phyloP scores from a whole-genome alignment of 2,329 filamentous ascomycete genomes.

The Nakataea oryzae region DNA sequence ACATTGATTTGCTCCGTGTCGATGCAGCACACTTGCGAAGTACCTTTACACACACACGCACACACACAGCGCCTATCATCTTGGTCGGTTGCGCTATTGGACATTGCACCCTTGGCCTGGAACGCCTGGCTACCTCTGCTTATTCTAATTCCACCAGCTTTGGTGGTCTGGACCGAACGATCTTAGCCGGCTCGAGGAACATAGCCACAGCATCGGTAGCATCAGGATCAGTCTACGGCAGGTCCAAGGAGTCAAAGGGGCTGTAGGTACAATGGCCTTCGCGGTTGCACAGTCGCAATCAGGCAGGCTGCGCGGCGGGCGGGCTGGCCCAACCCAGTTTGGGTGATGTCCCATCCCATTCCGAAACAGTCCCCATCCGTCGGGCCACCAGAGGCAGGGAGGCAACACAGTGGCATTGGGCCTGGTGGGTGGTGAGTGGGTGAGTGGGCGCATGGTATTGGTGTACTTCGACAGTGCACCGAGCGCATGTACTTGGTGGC shows the following conservation, averaged over 20 bases:
- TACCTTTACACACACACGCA: neutral
- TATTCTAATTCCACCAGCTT: neutral
- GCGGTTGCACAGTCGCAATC: neutral
- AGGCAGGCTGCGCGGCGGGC: neutral
- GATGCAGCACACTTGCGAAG: neutral
- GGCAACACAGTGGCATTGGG: neutral
- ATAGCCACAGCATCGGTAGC: neutral
- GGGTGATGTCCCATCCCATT: neutral
- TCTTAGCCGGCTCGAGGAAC: neutral
- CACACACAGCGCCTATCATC: neutral
- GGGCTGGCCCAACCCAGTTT: neutral
- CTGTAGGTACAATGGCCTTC: neutral
- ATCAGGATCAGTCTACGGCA: neutral
- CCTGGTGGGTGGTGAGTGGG: neutral
- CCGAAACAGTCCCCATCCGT: neutral
- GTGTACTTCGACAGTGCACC: neutral
- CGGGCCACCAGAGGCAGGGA: neutral
- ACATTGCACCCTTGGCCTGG: neutral
- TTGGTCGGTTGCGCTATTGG: neutral
- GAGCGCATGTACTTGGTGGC: neutral
- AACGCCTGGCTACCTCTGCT: neutral
- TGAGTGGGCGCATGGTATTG: neutral
- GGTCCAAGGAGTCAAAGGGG: too few species aligned
- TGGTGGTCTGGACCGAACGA: neutral
- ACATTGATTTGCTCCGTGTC: neutral